These are phyloP conservation scores for Apiospora rasikravindrae DNA, from an alignment of 2,329 filamentous ascomycete genomes.

Conservation along the genomic window DNA sequence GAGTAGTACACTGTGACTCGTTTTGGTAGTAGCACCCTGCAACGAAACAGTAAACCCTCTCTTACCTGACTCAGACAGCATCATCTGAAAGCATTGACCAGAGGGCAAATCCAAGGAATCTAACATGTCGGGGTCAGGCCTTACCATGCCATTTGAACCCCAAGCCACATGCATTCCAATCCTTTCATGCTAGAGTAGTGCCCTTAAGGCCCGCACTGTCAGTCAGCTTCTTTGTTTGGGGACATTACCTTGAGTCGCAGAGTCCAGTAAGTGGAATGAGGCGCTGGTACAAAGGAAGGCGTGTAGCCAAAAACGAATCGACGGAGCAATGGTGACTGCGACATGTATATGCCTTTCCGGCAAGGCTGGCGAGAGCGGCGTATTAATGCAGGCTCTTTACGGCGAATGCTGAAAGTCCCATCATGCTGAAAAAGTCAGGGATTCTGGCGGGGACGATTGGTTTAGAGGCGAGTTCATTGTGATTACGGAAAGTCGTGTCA, in stretches of 20 bases:
- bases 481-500: constrained; percentile 20
- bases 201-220: constrained; percentile 2
- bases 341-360: neutral
- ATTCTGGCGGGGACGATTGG: constrained; percentile 7
- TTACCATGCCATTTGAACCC: neutral
- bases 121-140: neutral
- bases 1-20: neutral
- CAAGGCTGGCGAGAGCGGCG: neutral
- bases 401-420: constrained; percentile 2
- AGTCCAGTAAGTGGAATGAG: neutral
- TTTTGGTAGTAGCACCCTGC: neutral
- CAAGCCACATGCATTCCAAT: constrained; percentile 12
- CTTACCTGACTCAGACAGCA: neutral
- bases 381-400: neutral
- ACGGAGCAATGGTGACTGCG: neutral
- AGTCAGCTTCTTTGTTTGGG: constrained; percentile 12
- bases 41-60: neutral
- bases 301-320: neutral
- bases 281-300: constrained; percentile 2
- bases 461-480: constrained; percentile 18
- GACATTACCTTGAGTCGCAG: constrained; percentile 1
- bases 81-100: constrained; percentile 12
- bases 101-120: constrained; percentile 1
- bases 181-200: neutral
- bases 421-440: constrained; percentile 8